Percentiles rank a stretch among this genome's conserved stretches.
Evolutionary conservation across 225 moss, liverwort and hornwort species (phyloP).

Genomic region (Lunularia cruciata): DNA sequence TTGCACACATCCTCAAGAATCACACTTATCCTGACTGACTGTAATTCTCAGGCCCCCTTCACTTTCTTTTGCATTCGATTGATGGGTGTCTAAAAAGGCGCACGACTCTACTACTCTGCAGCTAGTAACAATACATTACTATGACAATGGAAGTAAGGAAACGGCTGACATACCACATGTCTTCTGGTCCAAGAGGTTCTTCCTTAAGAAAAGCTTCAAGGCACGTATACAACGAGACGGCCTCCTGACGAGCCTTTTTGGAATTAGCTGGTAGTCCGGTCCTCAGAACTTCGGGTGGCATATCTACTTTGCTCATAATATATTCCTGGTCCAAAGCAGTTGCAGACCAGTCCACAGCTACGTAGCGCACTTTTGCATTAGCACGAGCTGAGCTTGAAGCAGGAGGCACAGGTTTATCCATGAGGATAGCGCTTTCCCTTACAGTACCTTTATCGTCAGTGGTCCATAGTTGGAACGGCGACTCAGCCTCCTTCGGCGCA

Average conservation of each 20-base stretch:
- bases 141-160: background rate
- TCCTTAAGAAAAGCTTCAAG: slow-evolving; percentile 51
- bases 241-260: slow-evolving; percentile 49
- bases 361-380: slow-evolving; percentile 44
- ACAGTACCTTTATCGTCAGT: slow-evolving; percentile 47
- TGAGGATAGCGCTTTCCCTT: slow-evolving; percentile 36
- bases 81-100: no score
- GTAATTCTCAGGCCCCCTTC: no score
- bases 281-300: slow-evolving; percentile 50
- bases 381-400: slow-evolving; percentile 48
- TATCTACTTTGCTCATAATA: slow-evolving; percentile 48
- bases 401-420: slow-evolving; percentile 45
- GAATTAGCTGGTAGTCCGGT: slow-evolving; percentile 47
- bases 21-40: no score
- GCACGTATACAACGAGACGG: slow-evolving; percentile 48
- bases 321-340: slow-evolving; percentile 39
- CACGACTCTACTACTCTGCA: no score
- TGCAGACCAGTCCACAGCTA: slow-evolving; percentile 48
- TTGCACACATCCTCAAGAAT: no score
- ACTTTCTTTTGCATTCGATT: no score
- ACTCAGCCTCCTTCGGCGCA: slow-evolving; percentile 12
- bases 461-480: slow-evolving; percentile 43
- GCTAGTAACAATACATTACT: no score
- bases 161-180: slow-evolving; percentile 41
- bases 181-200: slow-evolving; percentile 53